Percentiles rank a stretch among this genome's conserved stretches.
Evolutionary conservation across 345 rosid species (phyloP).

Genomic region (Gossypium sturtianum): DNA sequence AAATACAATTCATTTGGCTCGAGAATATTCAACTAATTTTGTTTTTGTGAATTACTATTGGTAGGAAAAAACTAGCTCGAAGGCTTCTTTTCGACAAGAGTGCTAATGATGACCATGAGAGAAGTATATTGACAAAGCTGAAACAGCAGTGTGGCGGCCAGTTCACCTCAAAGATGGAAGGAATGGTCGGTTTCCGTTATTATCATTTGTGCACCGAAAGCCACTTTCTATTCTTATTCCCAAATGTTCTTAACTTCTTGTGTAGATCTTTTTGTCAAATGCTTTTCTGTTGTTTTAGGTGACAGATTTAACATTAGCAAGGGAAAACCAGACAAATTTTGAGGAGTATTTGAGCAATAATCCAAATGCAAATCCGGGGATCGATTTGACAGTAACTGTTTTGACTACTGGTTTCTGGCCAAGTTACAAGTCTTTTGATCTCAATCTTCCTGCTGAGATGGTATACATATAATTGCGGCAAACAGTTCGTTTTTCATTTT

Average conservation of each 20-base stretch:
- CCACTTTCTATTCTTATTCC: background rate
- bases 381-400: constrained; percentile 61
- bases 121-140: constrained; percentile 64
- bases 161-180: constrained; percentile 80
- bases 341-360: constrained; percentile 51
- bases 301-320: constrained; percentile 66
- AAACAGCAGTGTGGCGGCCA: constrained; percentile 78
- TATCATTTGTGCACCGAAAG: background rate
- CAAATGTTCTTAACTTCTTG: background rate
- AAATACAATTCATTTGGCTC: background rate
- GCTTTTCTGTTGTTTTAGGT: constrained; percentile 32
- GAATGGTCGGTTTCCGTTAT: constrained; percentile 48
- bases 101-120: constrained; percentile 69
- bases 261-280: background rate
- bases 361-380: constrained; percentile 43
- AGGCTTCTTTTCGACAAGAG: constrained; percentile 56
- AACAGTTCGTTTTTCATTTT: background rate
- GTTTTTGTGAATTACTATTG: constrained; percentile 3
- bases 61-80: constrained; percentile 64
- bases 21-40: background rate
- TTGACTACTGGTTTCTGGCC: constrained; percentile 82
- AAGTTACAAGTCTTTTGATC: constrained; percentile 63
- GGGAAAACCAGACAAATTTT: constrained; percentile 58
- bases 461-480: constrained; percentile 21
- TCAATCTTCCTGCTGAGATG: constrained; percentile 69